Base-by-base conservation (phyloP, 2,329 filamentous ascomycete species). In the Acarospora socialis region DNA sequence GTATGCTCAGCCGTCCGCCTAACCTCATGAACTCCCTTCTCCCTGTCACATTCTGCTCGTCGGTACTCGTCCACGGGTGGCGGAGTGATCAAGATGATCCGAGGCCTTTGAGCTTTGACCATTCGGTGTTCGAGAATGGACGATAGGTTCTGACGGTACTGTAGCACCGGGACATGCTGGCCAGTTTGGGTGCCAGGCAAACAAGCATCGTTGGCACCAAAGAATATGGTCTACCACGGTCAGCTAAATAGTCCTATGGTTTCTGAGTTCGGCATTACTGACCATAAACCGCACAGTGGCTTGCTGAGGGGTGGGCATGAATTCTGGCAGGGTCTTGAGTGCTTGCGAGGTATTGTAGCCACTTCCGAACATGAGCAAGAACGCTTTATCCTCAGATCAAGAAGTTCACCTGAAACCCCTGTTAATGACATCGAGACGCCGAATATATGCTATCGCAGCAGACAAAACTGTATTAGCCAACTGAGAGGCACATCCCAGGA, bases 161-260 rank as follows among this genome's bases (percentile, higher is more conserved):
- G 58, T 1, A 76, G 66, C n/a, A 93, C 55, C 1, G 81, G 71
- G 5, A 95, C 70, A 52, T 87, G 74, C 55, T 95, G 90, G 7
- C 63, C 61, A 30, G 71, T 73, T 3, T 63, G 63, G 4, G 67
- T 62, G 21, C 69, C 59, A 3, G 73, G 68, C 3, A 92, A 54
- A 33, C 75, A 75, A 3, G 87, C 77, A 55, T 95, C 90, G 51
- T 98, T 95, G 44, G 90, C 82, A 12, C 90, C 90, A 38, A 94
- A 75, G 43, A 92, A 77, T 36, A 93, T 57, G 22, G 79, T 62
- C 79, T 84, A 36, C 13, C 23, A 17, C 9, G 24, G 27, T 18
- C 26, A 7, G n/a, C n/a, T n/a, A n/a, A n/a, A n/a, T n/a, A n/a
- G n/a, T n/a, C n/a, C n/a, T n/a, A n/a, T n/a, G n/a, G n/a, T n/a